A percentile compares a stretch with the other conserved stretches of the same genome.
phyloP scores from a whole-genome alignment of 768 basidiomycete species.

The Peribolospora kevripleyi region DNA sequence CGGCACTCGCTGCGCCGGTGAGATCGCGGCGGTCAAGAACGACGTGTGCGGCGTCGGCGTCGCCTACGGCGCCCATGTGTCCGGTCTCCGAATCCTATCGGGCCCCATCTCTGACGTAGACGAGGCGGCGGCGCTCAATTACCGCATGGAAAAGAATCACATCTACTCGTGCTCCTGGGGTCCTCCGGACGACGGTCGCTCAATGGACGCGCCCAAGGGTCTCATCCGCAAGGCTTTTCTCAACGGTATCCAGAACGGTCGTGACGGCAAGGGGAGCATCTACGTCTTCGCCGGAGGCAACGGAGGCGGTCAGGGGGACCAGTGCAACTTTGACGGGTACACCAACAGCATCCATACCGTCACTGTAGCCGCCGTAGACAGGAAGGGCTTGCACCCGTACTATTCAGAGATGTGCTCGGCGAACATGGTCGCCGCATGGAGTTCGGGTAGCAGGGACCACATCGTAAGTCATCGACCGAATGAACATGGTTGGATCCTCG shows the following conservation, averaged over 20 bases:
- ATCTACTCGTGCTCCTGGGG: slow-evolving; percentile 98
- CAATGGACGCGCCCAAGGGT: slow-evolving; percentile 82
- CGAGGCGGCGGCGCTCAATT: slow-evolving; percentile 85
- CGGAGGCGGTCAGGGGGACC: slow-evolving; percentile 69
- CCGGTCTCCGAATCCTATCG: slow-evolving; percentile 83
- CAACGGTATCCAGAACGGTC: slow-evolving; percentile 75
- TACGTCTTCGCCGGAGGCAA: slow-evolving; percentile 97
- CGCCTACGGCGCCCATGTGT: slow-evolving; percentile 70
- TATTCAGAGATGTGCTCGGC: slow-evolving; percentile 97
- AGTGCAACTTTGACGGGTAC: slow-evolving; percentile 98
- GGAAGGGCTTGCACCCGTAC: slow-evolving; percentile 77
- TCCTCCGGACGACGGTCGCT: slow-evolving; percentile 75
- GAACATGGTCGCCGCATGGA: slow-evolving; percentile 87
- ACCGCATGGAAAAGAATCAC: slow-evolving; percentile 68
- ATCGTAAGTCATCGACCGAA: slow-evolving; percentile 37
- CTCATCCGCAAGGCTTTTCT: slow-evolving; percentile 81
- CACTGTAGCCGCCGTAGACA: slow-evolving; percentile 84
- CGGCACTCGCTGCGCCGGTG: slow-evolving; percentile 92
- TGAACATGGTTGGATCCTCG: neutral
- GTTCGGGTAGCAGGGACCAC: slow-evolving; percentile 74
- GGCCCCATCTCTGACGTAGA: slow-evolving; percentile 86
- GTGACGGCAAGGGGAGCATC: slow-evolving; percentile 68
- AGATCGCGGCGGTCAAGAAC: slow-evolving; percentile 80
- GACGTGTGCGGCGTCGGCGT: slow-evolving; percentile 83
- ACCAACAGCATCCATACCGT: slow-evolving; percentile 93